Base-by-base conservation (phyloP, 495 filamentous ascomycete genomes). In the Penicillium ochrochloron region DNA sequence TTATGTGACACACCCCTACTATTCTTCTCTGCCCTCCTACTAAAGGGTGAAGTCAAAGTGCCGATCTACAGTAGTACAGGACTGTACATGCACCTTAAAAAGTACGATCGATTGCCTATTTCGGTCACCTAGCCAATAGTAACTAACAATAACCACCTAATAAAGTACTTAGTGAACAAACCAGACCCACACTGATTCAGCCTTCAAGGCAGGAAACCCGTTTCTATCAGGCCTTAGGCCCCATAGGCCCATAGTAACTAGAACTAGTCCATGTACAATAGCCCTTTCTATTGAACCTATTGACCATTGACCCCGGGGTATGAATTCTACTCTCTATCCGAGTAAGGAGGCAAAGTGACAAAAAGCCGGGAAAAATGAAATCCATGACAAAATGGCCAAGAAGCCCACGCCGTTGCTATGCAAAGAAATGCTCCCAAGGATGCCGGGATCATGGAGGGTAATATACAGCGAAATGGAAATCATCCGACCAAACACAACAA, bases 341-440 rank as follows among this genome's bases (percentile, higher is more conserved):
- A 29, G 48, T 8, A 52, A 31, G 48, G 23, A n/a, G 23, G 29
- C 27, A 14, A 27, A 14, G 31, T 11, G 2, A 37, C 10, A 56
- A 12, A 58, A 42, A 42, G 35, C 46, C 34, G 42, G 39, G 48
- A 44, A 25, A 60, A 56, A 62, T 41, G 35, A 14, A 29, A 21
- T n/a, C 44, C 54, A 60, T 33, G 17, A 44, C 52, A 57, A 35
- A 56, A 37, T 34, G 23, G 33, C 39, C 37, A 57, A 44, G 44
- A 44, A 66, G 60, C 61, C 60, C 63, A 73, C 72, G 67, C 72
- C 70, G 63, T 44, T 72, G 72, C 73, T 71, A 75, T 75, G 72
- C 72, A 71, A 70, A 51, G 62, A n/a, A 9, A 27, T 68, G 54
- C 60, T 67, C 60, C 61, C 48, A 58, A 39, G 48, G 42, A 64